These are phyloP conservation scores for Diversispora eburnea DNA, from an alignment of 192 early-diverging fungal species.

Conservation along the genomic window DNA sequence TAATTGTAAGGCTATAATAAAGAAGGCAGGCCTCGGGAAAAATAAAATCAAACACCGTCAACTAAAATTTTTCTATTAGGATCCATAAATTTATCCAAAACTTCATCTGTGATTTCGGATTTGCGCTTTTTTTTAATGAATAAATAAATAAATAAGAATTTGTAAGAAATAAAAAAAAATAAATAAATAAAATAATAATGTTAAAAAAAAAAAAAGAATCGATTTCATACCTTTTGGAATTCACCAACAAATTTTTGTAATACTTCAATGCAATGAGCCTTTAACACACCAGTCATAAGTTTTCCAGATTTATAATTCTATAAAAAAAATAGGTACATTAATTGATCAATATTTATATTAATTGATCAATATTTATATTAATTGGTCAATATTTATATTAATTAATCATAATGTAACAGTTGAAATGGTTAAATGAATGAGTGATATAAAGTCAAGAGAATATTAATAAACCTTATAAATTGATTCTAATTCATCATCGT, in stretches of 20 bases:
- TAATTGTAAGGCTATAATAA: too few relatives aligned
- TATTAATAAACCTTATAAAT: slow-evolving; percentile 45
- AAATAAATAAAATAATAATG: neutral
- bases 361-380: neutral
- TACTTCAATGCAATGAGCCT: slow-evolving; percentile 82
- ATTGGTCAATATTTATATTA: neutral
- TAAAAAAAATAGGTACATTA: neutral
- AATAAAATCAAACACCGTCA: too few relatives aligned
- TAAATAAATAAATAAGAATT: neutral
- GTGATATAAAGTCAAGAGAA: neutral
- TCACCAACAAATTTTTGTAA: slow-evolving; percentile 71
- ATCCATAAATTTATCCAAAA: slow-evolving; percentile 63
- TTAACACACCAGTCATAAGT: slow-evolving; percentile 84
- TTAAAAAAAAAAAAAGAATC: too few relatives aligned
- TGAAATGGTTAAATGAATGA: too few relatives aligned
- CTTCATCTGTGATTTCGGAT: slow-evolving; percentile 57
- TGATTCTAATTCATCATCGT: slow-evolving; percentile 78
- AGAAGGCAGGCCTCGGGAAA: too few relatives aligned
- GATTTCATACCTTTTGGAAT: slow-evolving; percentile 62
- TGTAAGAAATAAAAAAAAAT: neutral
- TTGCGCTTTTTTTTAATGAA: slow-evolving; percentile 41
- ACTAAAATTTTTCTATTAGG: slow-evolving; percentile 39
- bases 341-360: neutral
- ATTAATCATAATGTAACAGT: neutral
- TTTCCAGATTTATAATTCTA: slow-evolving; percentile 76